phyloP scores from a whole-genome alignment of 495 filamentous ascomycete species.

The Rusavskia elegans region DNA sequence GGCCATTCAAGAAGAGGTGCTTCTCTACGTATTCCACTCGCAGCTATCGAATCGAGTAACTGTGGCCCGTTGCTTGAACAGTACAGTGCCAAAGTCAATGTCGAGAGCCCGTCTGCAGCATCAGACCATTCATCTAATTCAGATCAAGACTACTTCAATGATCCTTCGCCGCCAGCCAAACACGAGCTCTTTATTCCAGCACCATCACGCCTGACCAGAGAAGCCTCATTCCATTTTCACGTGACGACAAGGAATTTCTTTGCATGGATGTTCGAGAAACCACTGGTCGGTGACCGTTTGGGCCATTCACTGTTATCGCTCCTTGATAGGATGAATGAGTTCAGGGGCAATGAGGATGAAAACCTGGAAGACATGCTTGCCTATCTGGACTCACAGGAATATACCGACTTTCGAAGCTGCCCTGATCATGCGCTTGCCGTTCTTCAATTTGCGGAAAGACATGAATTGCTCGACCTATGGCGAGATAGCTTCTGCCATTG shows the following conservation, averaged over 20 bases:
- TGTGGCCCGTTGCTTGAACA: constrained; percentile 37
- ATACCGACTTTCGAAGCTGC: constrained; percentile 41
- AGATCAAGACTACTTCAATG: constrained; percentile 12
- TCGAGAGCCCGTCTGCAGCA: constrained; percentile 6
- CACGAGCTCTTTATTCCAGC: constrained; percentile 49
- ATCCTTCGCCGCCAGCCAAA: constrained; percentile 8
- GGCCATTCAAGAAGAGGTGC: constrained; percentile 44
- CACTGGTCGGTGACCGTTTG: constrained; percentile 43
- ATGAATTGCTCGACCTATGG: constrained; percentile 38
- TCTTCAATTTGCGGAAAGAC: constrained; percentile 45
- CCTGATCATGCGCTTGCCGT: constrained; percentile 43
- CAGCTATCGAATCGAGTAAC: constrained; percentile 28
- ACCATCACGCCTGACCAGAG: constrained; percentile 29
- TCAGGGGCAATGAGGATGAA: constrained; percentile 26
- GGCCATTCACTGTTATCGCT: constrained; percentile 40
- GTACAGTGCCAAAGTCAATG: constrained; percentile 21
- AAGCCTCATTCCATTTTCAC: constrained; percentile 38
- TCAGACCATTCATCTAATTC: constrained; percentile 1
- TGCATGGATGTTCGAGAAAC: constrained; percentile 42
- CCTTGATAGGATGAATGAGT: constrained; percentile 39
- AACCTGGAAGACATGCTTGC: constrained; percentile 35
- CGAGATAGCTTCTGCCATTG: constrained; percentile 51
- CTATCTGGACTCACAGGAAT: constrained; percentile 44
- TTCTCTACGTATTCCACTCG: constrained; percentile 40
- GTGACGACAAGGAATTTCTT: constrained; percentile 53